A percentile compares a stretch with the other conserved stretches of the same genome.
These are phyloP conservation scores for Trametes cingulata DNA, from an alignment of 768 basidiomycete species.

Conservation along the genomic window DNA sequence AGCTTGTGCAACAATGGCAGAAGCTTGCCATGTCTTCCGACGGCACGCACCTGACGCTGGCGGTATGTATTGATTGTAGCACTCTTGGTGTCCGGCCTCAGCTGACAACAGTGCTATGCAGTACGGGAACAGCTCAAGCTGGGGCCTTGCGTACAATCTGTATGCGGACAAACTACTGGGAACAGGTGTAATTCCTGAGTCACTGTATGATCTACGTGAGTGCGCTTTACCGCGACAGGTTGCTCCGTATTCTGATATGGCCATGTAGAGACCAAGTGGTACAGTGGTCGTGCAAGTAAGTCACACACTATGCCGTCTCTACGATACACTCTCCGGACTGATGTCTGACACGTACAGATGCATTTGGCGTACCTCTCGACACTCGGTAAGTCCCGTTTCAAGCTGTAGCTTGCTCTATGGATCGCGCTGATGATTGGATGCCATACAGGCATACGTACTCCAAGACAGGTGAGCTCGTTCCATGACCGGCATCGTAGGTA, in stretches of 20 bases:
- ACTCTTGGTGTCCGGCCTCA: background rate
- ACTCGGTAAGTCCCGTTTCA: conserved; percentile 29
- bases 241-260: background rate
- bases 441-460: conserved; percentile 36
- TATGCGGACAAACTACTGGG: conserved; percentile 42
- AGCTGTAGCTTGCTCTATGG: no score
- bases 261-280: conserved; percentile 37
- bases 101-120: conserved; percentile 18
- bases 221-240: background rate
- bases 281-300: conserved; percentile 33
- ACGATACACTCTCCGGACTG: no score
- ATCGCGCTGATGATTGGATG: background rate
- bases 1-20: conserved; percentile 57
- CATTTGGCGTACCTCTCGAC: conserved; percentile 40
- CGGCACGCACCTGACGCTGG: conserved; percentile 54
- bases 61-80: conserved; percentile 34
- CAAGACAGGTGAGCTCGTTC: conserved; percentile 33
- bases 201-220: conserved; percentile 37
- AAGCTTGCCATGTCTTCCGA: conserved; percentile 50
- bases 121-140: conserved; percentile 51
- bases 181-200: conserved; percentile 36
- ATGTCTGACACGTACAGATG: conserved; percentile 6
- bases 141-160: conserved; percentile 42
- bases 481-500: no score
- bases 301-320: background rate